Base-by-base conservation (phyloP, 2,329 filamentous ascomycete species). In the Verticillium tricorpus region DNA sequence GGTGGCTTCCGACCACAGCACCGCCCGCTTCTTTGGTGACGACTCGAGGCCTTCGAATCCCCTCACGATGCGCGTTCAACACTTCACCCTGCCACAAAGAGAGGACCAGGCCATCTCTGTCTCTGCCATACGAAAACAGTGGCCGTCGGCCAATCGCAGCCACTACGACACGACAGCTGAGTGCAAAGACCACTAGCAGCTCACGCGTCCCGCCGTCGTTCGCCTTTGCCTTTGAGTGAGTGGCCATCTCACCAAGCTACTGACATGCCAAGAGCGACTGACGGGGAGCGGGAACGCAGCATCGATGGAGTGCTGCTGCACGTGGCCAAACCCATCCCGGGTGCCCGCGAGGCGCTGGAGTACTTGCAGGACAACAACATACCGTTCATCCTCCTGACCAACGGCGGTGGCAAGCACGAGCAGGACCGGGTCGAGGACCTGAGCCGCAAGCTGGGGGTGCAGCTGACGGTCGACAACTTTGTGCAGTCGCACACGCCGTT, bases 271-370 rank as follows among this genome's bases (percentile, higher is more conserved):
- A 28, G 28, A 28, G 3, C 45, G 45, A 34, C 54, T 56, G 54
- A 56, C 54, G 3, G 9, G 25, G 15, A 28, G 28, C 28, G 28
- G 28, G 28, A 5, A 28, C 7, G 14, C 59, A 84, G 82, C 68
- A 96, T 99, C 72, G 95, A 99, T 74, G 95, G 95, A 61, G 95
- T 99, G n/a, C 85, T 99, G 22, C 83, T 98, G 35, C 92, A 93
- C 70, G 90, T 90, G 63, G 86, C 90, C 4, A 85, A 88, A 65
- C 88, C 91, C 3, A 88, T 98, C 56, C 89, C 92, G 1, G 89
- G 91, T 35, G 94, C 95, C 1, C 80, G 86, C 1, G 83, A 91
- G 70, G 85, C 93, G 15, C 83, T 99, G 22, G 78, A 81, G 34
- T 89, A 87, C 69, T 87, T 98, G 22, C 87, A 93, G 68, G 77